Base-by-base conservation (phyloP, 768 basidiomycete genomes). In the Cantharellus cinnabarinus region DNA sequence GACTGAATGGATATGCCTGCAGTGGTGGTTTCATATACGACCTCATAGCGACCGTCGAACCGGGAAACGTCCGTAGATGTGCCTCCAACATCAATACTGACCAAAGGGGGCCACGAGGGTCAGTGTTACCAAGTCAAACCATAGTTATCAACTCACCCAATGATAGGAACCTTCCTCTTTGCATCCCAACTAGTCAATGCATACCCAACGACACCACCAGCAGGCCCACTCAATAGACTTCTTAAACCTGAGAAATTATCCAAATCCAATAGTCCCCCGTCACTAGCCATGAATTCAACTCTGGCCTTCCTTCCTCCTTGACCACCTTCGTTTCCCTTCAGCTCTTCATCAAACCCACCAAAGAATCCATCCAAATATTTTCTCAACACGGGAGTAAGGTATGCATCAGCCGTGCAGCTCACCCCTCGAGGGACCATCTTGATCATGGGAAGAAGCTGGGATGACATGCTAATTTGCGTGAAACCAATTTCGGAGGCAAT, bases 31-130 rank as follows among this genome's bases (percentile, higher is more conserved):
- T 97, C 93, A 66, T 90, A 94, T 2, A 94, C 89, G 15, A 89
- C 77, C 68, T 97, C 91, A 66, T 90, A 91, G 40, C 84, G 76
- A 0, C 91, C 94, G 15, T 85, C 85, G 67, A 84, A 97, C 41
- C 94, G 79, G 3, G 90, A 94, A 2, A 95, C 93, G 66, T 98
- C 93, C 0, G 93, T 95, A 0, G 86, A 89, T 0, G 94, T 98
- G 10, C 93, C 91, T 3, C 91, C 90, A n/a, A 93, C 85, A 63
- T 93, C 89, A 60, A 91, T 72, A 4, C 88, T 90, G 62, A 42
- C 51, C 5, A 56, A 59, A 39, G 51, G 58, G 37, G 38, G 60
- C 44, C 53, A 40, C 7, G 15, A 54, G 2, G 40, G 4, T 29
- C 20, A 29, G 20, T 40, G 55, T 50, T 39, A 44, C 4, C 20